Conservation (phyloP, 2,329 filamentous ascomycete genomes). For the Bisporella sp. region DNA sequence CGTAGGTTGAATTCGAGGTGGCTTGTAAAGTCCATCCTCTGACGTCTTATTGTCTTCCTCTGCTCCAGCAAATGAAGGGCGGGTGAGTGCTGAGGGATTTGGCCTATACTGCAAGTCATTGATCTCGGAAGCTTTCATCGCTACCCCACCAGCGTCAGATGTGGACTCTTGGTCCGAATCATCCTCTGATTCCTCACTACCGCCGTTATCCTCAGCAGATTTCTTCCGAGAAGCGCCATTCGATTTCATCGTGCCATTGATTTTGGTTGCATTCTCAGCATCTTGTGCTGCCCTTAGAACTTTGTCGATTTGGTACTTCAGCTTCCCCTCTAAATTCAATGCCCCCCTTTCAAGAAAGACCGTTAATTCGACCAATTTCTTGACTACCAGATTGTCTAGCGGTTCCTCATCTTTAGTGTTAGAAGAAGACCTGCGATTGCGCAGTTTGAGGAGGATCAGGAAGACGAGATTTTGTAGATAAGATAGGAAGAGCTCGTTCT, state of each 20-base stretch:
- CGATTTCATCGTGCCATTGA: slow-evolving; percentile 5
- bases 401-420: slow-evolving; percentile 33
- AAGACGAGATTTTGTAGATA: slow-evolving; percentile 95
- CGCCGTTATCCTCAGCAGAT: slow-evolving; percentile 5
- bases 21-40: slow-evolving; percentile 72
- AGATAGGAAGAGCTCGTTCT: slow-evolving; percentile 94
- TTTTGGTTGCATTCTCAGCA: slow-evolving; percentile 30
- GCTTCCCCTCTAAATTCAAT: slow-evolving; percentile 76
- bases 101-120: slow-evolving; percentile 58
- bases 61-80: slow-evolving; percentile 16
- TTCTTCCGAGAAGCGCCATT: slow-evolving; percentile 1
- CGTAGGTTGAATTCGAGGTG: slow-evolving; percentile 81
- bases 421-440: slow-evolving; percentile 37
- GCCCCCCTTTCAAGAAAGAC: slow-evolving; percentile 91
- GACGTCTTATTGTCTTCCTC: slow-evolving; percentile 29
- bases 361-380: slow-evolving; percentile 85
- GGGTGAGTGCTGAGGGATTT: slow-evolving; percentile 42
- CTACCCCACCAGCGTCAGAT: slow-evolving; percentile 15
- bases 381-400: slow-evolving; percentile 62
- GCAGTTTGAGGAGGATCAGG: slow-evolving; percentile 73
- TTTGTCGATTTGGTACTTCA: slow-evolving; percentile 95
- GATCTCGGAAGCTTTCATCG: slow-evolving; percentile 29
- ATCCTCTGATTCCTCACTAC: slow-evolving; percentile 17
- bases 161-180: slow-evolving; percentile 28
- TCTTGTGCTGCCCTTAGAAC: slow-evolving; percentile 76